phyloP scores from a whole-genome alignment of 2,329 filamentous ascomycete species.

The Monosporascus sp. region DNA sequence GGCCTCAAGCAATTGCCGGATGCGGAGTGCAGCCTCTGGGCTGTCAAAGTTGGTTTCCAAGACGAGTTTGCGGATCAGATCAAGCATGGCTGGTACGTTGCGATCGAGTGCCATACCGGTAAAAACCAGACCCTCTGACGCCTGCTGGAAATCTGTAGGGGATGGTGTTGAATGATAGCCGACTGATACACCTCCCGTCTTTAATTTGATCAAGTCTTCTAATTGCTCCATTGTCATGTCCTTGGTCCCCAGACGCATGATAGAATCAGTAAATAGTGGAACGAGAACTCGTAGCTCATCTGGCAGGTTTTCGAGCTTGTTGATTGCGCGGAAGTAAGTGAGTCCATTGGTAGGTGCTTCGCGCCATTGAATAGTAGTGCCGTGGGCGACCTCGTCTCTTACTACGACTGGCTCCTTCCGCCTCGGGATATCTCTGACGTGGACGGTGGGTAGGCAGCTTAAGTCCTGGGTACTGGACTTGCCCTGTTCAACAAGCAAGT shows the following conservation, averaged over 20 bases:
- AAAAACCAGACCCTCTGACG: constrained; percentile 77
- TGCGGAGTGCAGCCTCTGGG: constrained; percentile 72
- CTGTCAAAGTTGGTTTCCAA: constrained; percentile 87
- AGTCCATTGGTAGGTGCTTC: constrained; percentile 92
- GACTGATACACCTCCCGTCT: constrained; percentile 85
- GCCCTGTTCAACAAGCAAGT: constrained; percentile 76
- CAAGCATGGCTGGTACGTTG: constrained; percentile 87
- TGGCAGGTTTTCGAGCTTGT: constrained; percentile 71
- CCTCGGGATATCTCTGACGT: constrained; percentile 84
- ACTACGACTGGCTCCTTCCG: constrained; percentile 57
- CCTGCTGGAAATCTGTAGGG: constrained; percentile 63
- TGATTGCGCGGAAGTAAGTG: constrained; percentile 91
- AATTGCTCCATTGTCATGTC: constrained; percentile 88
- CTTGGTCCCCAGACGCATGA: constrained; percentile 90
- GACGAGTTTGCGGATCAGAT: constrained; percentile 74
- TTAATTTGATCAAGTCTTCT: constrained; percentile 92
- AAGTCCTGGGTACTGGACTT: constrained; percentile 80
- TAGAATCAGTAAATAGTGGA: constrained; percentile 83
- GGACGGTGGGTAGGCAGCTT: constrained; percentile 79
- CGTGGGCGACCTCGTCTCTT: constrained; percentile 60
- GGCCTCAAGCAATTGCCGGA: constrained; percentile 80
- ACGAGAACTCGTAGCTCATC: constrained; percentile 80
- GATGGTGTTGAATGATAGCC: constrained; percentile 79
- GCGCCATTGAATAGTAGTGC: constrained; percentile 76
- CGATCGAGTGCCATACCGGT: constrained; percentile 83